Conservation (phyloP, 1,284 basidiomycete species). For the Cutaneotrichosporon cyanovorans region DNA sequence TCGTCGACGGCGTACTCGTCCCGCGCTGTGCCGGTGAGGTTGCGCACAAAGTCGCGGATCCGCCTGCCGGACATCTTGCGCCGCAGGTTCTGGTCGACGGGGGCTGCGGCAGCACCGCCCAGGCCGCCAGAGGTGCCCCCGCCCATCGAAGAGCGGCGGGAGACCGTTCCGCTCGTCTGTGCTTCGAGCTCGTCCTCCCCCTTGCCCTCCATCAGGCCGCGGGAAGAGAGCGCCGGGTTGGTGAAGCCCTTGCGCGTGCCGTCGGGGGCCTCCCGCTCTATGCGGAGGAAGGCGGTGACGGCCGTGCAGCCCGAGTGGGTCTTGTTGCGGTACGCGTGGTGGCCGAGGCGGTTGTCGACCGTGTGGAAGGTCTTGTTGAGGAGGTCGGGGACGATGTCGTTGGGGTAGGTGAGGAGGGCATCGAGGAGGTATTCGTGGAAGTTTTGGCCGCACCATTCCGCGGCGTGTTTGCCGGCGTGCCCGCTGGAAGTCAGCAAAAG, state of each 20-base stretch:
- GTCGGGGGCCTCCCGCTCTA: conserved; percentile 59
- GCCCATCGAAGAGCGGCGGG: conserved; percentile 27
- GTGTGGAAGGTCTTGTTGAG: conserved; percentile 89
- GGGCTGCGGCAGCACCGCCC: conserved; percentile 21
- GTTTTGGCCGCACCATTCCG: conserved; percentile 95
- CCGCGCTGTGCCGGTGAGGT: conserved; percentile 28
- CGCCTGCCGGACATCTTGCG: conserved; percentile 34
- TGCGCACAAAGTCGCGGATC: conserved; percentile 43
- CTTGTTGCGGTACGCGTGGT: conserved; percentile 74
- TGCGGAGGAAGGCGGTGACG: conserved; percentile 91
- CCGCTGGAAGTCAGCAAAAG: conserved; percentile 51
- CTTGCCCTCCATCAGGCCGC: conserved; percentile 41
- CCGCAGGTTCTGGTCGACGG: conserved; percentile 14
- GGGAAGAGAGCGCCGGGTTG: conserved; percentile 32
- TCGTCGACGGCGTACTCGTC: conserved; percentile 26
- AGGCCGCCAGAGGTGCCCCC: conserved; percentile 19
- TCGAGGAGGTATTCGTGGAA: conserved; percentile 66
- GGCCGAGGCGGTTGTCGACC: conserved; percentile 75
- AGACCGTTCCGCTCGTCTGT: conserved; percentile 19
- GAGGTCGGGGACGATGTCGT: conserved; percentile 68
- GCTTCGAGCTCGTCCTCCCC: conserved; percentile 45
- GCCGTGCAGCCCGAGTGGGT: conserved; percentile 97
- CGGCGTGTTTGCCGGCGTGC: conserved; percentile 96
- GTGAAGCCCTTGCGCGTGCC: conserved; percentile 23
- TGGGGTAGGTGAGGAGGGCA: conserved; percentile 37